Evolutionary conservation across 2,329 filamentous ascomycete species (phyloP), one percentile per base, ranked within the genome.

Genomic region (Hortaea sp.): DNA sequence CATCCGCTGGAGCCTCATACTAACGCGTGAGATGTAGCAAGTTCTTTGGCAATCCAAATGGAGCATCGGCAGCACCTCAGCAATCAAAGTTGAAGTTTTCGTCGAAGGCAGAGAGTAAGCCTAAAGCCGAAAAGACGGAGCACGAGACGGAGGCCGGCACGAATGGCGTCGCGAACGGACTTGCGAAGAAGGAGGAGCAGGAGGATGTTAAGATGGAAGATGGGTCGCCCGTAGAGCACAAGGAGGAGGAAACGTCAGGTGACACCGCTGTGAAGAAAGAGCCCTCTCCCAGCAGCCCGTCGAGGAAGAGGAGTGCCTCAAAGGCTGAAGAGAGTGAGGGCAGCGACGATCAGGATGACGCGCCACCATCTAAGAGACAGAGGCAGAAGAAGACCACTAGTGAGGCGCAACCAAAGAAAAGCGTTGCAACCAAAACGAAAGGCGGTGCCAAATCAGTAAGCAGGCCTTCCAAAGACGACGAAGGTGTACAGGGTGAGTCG

Each of bases 11-110:
- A 11, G 20, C 35, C 2, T 12, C 29, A 27, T 28, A 12, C 38
- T 38, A 30, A 39, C 28, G 31, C 29, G 32, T 34, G 20, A 20
- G n/a, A 32, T 51, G 46, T 53, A 97, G 90, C 51, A 92, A 90
- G 64, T 95, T 95, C 70, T 94, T 95, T 62, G 79, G 79, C 13
- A 76, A 78, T 38, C 73, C 76, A 28, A 78, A 78, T 57, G 82
- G 79, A 43, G 65, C 74, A 5, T 77, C 75, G 55, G 66, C 76
- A 0, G 70, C 76, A 12, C 74, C 76, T 34, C 84, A 88, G 63
- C 88, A 95, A 65, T 83, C 85, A 1, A 92, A 82, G 56, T 70
- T 94, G 35, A 76, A 84, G 0, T 94, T 94, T 60, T 79, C 81
- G 10, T 59, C 62, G 5, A 66, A 63, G 37, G 41, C 57, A 12